Conservation (phyloP, 352 stramenopile genomes). For the Phytopythium vexans region DNA sequence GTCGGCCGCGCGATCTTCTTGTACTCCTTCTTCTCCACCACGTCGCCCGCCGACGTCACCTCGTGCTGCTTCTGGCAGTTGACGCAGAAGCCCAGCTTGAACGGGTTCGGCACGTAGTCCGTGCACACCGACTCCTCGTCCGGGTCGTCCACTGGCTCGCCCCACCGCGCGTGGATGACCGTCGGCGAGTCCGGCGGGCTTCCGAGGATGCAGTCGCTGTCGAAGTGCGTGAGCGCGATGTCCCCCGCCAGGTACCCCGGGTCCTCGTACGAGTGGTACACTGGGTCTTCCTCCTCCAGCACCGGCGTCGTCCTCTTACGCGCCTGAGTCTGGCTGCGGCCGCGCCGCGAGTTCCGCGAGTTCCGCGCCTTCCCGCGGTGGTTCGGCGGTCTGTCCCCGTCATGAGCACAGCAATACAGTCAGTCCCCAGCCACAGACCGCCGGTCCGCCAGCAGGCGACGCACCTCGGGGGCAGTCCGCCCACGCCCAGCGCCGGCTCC, state of each 20-base stretch:
- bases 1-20: slow-evolving; percentile 75
- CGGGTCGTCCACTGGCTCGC: slow-evolving; percentile 75
- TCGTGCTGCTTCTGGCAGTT: slow-evolving; percentile 91
- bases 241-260: slow-evolving; percentile 58
- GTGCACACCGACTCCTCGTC: slow-evolving; percentile 80
- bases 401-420: background rate
- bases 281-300: slow-evolving; percentile 33
- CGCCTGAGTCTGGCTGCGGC: slow-evolving; percentile 29
- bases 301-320: slow-evolving; percentile 15
- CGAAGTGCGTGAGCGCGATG: slow-evolving; percentile 66
- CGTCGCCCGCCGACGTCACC: slow-evolving; percentile 62
- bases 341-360: background rate
- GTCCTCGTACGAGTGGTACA: slow-evolving; percentile 80
- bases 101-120: slow-evolving; percentile 80
- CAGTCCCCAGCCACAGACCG: background rate
- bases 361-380: slow-evolving; percentile 10
- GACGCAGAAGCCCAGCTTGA: slow-evolving; percentile 86
- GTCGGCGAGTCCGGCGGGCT: slow-evolving; percentile 72
- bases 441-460: background rate
- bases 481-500: no score
- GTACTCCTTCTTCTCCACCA: slow-evolving; percentile 71
- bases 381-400: slow-evolving; percentile 6
- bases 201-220: slow-evolving; percentile 75
- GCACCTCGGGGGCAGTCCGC: slow-evolving; percentile 3
- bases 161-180: slow-evolving; percentile 84